Evolutionary conservation across 2,329 filamentous ascomycete species (phyloP).

Genomic region (Pezicula neosporulosa): DNA sequence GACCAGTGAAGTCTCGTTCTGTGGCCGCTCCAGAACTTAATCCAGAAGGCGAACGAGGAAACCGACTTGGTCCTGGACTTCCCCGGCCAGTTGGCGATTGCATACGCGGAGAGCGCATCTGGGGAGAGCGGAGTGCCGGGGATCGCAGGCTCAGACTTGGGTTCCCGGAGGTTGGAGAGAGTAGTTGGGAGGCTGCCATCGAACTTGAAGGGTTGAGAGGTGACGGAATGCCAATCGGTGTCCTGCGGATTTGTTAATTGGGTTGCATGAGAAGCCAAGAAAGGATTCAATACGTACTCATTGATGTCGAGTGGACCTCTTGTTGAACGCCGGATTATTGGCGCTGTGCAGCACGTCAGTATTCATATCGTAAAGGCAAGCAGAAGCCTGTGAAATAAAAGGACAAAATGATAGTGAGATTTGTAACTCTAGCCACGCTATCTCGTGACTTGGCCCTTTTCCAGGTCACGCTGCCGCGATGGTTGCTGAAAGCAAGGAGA

Average conservation of each 20-base stretch:
- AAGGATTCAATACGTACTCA: constrained; percentile 53
- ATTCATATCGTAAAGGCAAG: neutral
- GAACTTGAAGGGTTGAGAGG: constrained; percentile 2
- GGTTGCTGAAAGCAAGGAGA: no score
- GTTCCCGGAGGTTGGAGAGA: constrained; percentile 20
- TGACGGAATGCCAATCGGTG: constrained; percentile 11
- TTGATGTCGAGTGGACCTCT: constrained; percentile 74
- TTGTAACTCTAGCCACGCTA: no score
- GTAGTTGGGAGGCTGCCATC: constrained; percentile 8
- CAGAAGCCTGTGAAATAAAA: neutral
- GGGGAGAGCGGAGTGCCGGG: neutral
- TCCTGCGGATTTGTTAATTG: constrained; percentile 7
- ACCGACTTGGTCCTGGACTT: constrained; percentile 6
- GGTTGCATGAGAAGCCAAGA: constrained; percentile 5
- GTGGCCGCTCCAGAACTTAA: constrained; percentile 32
- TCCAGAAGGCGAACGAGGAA: constrained; percentile 20
- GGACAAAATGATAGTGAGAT: no score
- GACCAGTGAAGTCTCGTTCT: constrained; percentile 74
- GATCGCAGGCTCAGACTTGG: neutral
- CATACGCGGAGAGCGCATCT: neutral
- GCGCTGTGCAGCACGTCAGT: constrained; percentile 1
- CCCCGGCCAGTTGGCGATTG: neutral
- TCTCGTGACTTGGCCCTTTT: no score
- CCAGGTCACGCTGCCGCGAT: no score
- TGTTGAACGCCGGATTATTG: constrained; percentile 60